Evolutionary conservation across 2,329 filamentous ascomycete genomes (phyloP).

Genomic region (Phaeosphaeria sp.): DNA sequence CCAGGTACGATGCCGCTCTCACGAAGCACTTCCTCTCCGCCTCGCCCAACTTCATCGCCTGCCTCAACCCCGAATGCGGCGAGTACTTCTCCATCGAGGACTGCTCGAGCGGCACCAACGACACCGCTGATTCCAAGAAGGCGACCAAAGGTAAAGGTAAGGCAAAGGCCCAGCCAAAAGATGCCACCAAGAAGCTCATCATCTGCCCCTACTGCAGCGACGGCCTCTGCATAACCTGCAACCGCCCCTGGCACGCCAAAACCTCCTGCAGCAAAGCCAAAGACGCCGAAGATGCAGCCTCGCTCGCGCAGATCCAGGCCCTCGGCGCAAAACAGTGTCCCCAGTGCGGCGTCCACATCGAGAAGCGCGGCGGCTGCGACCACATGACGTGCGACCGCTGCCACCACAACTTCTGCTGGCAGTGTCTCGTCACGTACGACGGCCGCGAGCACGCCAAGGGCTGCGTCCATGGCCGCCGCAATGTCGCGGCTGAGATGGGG

Average conservation of each 20-base stretch:
- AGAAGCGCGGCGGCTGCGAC: slow-evolving; percentile 36
- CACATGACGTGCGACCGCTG: slow-evolving; percentile 27
- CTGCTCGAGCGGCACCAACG: slow-evolving; percentile 9
- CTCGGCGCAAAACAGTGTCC: slow-evolving; percentile 38
- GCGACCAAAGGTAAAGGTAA: neutral
- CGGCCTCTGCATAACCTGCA: slow-evolving; percentile 26
- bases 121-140: neutral
- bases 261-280: slow-evolving; percentile 22
- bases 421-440: slow-evolving; percentile 20
- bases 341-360: slow-evolving; percentile 29
- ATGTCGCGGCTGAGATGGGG: slow-evolving; percentile 17
- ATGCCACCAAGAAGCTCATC: slow-evolving; percentile 13
- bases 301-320: slow-evolving; percentile 17
- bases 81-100: slow-evolving; percentile 30
- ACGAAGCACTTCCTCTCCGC: slow-evolving; percentile 18
- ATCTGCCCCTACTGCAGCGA: slow-evolving; percentile 34
- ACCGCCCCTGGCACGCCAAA: slow-evolving; percentile 24
- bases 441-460: slow-evolving; percentile 6
- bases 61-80: slow-evolving; percentile 27
- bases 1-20: slow-evolving; percentile 31
- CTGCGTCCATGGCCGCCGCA: slow-evolving; percentile 14
- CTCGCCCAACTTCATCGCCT: slow-evolving; percentile 20
- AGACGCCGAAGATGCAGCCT: slow-evolving; percentile 22
- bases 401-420: slow-evolving; percentile 31
- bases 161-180: neutral